Evolutionary conservation across 2,329 filamentous ascomycete genomes (phyloP), one percentile per base, ranked within the genome.

Genomic region (Pyrenochaeta sp.): DNA sequence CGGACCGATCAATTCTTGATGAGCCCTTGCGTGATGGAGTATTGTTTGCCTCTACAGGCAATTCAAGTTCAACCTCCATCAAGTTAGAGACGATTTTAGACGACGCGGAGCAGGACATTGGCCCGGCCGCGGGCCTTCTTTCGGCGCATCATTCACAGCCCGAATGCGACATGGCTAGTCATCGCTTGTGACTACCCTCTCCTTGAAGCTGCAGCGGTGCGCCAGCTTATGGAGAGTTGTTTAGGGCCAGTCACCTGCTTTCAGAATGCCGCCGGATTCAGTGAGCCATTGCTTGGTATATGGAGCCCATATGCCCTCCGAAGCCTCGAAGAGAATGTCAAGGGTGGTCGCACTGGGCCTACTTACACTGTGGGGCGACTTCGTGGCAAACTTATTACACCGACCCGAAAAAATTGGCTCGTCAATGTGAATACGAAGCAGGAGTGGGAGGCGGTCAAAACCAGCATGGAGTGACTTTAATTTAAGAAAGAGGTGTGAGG

Each of bases 131-230:
- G 3, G 48, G 52, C 12, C 48, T 56, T 10, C 36, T 51, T n/a
- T 43, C 53, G 27, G 48, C 49, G 20, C 49, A 56, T 23, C 45
- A 35, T 11, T 27, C n/a, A 40, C 29, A 39, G 45, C 17, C 33
- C 48, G 20, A 17, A 17, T 7, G 48, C 49, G 11, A 31, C 21
- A 9, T 56, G 45, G 48, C 21, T 56, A 10, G 23, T 56, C 4
- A 21, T 56, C 7, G 48, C 48, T 14, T 56, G 53, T 41, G 44
- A 56, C 36, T 52, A 51, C 20, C 48, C 53, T 31, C 21, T 56
- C 10, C 43, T 56, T 7, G 32, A 41, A 14, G 48, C 43, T 11
- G 48, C 44, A 36, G 53, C 48, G 40, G 30, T 51, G 27, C 40
- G 20, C 20, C 44, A 49, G 17, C 48, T 56, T 17, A 23, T 9